Conservation (phyloP, 306 rosid genomes). For the cucumber (Cucumis sativus) region Cucumber_9930_V3 NC_026656.2:18143501-18144000, state of each 20-base stretch:
- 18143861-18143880: not conserved
- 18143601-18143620: not conserved
- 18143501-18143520: not conserved
- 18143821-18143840: not conserved
- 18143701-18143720: not conserved
- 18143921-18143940: not conserved
- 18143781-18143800: not conserved
- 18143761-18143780: not conserved
- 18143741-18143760: not conserved
- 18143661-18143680: conserved; percentile 6
- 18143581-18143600: not conserved
- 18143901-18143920: not conserved
- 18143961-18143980: not conserved
- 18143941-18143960: not conserved
- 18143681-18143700: not conserved
- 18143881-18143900: not conserved
- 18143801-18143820: not conserved
- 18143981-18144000: not conserved
- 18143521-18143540: not conserved
- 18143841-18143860: not conserved
- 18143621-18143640: not conserved
- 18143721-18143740: conserved; percentile 1
- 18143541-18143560: not conserved
- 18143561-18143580: not conserved
- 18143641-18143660: not conserved